These are phyloP conservation scores for Pythium brachiatum DNA, from an alignment of 352 stramenopile species.

Conservation along the genomic window DNA sequence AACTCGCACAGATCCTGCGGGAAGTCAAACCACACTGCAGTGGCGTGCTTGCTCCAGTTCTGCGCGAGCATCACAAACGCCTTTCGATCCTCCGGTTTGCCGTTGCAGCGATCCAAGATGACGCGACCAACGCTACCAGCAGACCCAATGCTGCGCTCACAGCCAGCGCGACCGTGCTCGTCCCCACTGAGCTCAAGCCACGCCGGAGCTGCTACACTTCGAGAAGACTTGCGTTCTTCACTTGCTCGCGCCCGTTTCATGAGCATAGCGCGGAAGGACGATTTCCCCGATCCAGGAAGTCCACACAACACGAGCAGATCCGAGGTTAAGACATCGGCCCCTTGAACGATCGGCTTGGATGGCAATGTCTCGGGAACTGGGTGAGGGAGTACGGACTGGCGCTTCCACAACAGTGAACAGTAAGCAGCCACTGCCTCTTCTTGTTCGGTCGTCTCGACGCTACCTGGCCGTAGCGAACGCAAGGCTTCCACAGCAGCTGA, in stretches of 20 bases:
- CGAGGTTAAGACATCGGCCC: slow-evolving; percentile 28
- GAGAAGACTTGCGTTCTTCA: not conserved
- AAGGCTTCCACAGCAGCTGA: slow-evolving; percentile 41
- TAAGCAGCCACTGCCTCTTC: slow-evolving; percentile 44
- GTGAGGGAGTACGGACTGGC: slow-evolving; percentile 33
- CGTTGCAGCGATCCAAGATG: slow-evolving; percentile 64
- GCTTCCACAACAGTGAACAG: slow-evolving; percentile 59
- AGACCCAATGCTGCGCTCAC: slow-evolving; percentile 31
- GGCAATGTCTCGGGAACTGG: slow-evolving; percentile 27
- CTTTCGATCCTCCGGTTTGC: slow-evolving; percentile 36
- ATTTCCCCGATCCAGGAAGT: slow-evolving; percentile 56
- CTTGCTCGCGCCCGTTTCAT: slow-evolving; percentile 33
- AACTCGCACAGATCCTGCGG: slow-evolving; percentile 37
- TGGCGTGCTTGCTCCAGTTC: slow-evolving; percentile 53
- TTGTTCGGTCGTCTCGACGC: slow-evolving; percentile 56
- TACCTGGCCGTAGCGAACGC: slow-evolving; percentile 44
- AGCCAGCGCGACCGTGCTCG: slow-evolving; percentile 39
- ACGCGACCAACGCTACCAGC: slow-evolving; percentile 17
- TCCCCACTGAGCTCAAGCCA: slow-evolving; percentile 60
- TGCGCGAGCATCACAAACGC: slow-evolving; percentile 42
- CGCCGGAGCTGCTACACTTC: not conserved
- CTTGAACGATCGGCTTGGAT: slow-evolving; percentile 35
- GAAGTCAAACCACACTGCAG: slow-evolving; percentile 62
- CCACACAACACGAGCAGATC: slow-evolving; percentile 62
- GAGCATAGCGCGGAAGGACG: slow-evolving; percentile 51